Evolutionary conservation across 2,329 filamentous ascomycete species (phyloP).

Genomic region (Colletotrichum paranaense): DNA sequence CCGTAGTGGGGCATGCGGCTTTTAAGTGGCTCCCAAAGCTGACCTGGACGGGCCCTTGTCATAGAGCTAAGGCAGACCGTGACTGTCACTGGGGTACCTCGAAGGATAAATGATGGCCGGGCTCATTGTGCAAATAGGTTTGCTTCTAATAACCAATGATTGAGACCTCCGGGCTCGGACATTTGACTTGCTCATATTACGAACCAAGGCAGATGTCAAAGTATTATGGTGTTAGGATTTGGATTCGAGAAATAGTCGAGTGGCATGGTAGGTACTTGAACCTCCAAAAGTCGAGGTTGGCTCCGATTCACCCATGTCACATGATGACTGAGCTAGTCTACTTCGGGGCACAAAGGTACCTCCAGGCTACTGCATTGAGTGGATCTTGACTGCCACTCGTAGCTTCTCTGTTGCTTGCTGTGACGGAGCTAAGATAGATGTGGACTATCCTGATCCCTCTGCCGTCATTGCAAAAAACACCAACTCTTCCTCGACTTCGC

Average conservation of each 20-base stretch:
- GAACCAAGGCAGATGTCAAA: background rate
- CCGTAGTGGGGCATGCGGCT: conserved; percentile 3
- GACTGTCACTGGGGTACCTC: background rate
- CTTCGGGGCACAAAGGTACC: background rate
- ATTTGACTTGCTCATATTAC: background rate
- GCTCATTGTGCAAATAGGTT: background rate
- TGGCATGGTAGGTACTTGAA: background rate
- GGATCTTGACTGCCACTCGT: background rate
- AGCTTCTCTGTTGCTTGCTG: background rate
- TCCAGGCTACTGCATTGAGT: background rate
- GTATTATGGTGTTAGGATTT: background rate
- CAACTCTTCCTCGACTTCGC: background rate
- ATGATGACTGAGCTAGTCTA: conserved; percentile 5
- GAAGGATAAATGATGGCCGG: background rate
- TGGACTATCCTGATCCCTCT: background rate
- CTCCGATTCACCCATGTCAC: background rate
- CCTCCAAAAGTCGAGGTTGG: background rate
- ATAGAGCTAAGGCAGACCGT: background rate
- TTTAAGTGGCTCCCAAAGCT: conserved; percentile 1
- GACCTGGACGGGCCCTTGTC: background rate
- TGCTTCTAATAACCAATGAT: background rate
- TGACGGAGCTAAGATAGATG: background rate
- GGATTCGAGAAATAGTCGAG: background rate
- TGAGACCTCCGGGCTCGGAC: background rate
- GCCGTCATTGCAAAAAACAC: conserved; percentile 17